Percentiles rank a stretch among this genome's conserved stretches.
These are phyloP conservation scores for Verticillium isaacii DNA, from an alignment of 2,329 filamentous ascomycete genomes.

Conservation along the genomic window DNA sequence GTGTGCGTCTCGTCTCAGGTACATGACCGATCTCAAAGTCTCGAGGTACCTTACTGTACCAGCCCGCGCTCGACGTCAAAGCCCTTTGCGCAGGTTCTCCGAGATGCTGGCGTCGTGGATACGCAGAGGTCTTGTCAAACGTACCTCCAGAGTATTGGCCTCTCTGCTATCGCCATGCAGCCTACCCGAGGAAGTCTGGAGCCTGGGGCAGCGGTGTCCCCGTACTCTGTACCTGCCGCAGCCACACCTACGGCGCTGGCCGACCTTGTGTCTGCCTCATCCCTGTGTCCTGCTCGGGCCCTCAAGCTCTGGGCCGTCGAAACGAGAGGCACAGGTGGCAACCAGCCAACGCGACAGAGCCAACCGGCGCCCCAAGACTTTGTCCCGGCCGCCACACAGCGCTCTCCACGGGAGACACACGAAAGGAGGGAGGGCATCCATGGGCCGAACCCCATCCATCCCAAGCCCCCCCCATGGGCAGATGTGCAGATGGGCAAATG, in stretches of 20 bases:
- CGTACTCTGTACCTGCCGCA: not conserved
- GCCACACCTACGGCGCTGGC: not conserved
- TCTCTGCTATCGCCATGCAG: not conserved
- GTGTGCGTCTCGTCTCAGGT: not conserved
- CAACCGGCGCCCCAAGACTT: not conserved
- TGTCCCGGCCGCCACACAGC: not conserved
- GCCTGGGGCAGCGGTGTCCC: not conserved
- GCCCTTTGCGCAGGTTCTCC: no score
- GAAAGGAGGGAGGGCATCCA: not conserved
- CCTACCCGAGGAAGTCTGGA: not conserved
- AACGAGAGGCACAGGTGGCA: not conserved
- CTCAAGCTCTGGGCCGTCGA: not conserved
- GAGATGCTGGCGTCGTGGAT: no score
- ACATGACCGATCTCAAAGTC: not conserved
- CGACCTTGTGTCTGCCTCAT: not conserved
- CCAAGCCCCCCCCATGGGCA: not conserved
- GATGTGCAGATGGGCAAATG: not conserved
- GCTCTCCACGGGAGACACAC: not conserved
- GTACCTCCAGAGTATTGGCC: not conserved
- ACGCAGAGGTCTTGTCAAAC: no score
- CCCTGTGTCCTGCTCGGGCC: not conserved
- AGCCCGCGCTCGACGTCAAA: not conserved
- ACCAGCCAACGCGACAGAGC: not conserved
- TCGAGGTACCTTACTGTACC: not conserved
- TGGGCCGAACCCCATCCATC: slow-evolving; percentile 3